A percentile compares a stretch with the other conserved stretches of the same genome.
Conservation (phyloP, 345 rosid genomes). For the Linum usitatissimum region DNA sequence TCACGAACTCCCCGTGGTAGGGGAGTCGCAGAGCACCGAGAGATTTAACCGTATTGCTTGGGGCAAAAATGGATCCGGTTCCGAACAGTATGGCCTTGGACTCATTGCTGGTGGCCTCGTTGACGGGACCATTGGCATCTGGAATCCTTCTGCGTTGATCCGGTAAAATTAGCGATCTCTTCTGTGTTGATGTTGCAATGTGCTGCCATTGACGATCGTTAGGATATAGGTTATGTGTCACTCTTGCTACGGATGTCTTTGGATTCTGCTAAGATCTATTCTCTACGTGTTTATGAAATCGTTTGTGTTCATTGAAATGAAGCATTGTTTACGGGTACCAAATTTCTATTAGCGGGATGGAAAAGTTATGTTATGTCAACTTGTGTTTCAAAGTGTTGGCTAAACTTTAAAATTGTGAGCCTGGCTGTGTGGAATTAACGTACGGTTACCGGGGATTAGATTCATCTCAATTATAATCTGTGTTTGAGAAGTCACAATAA, state of each 20-base stretch:
- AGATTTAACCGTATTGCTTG: slow-evolving; percentile 91
- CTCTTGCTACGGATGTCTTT: background rate
- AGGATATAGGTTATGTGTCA: slow-evolving; percentile 5
- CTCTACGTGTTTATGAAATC: slow-evolving; percentile 2
- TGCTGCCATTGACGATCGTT: background rate
- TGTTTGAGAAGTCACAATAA: no score
- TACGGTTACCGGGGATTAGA: no score
- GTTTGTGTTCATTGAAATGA: background rate
- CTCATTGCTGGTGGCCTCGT: slow-evolving; percentile 93
- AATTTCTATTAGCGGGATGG: background rate
- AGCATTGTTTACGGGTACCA: background rate
- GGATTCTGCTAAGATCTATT: background rate
- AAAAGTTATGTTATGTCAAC: no score
- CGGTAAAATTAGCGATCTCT: slow-evolving; percentile 29
- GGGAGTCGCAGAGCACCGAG: slow-evolving; percentile 81
- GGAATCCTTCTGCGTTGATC: slow-evolving; percentile 77
- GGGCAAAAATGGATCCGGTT: slow-evolving; percentile 80
- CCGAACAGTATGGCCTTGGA: slow-evolving; percentile 67
- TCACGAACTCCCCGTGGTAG: slow-evolving; percentile 62
- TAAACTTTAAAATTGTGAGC: no score
- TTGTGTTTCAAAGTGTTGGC: background rate
- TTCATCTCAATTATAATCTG: no score
- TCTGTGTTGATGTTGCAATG: background rate
- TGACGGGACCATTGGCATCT: slow-evolving; percentile 77
- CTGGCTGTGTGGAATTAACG: no score